Percentiles rank a stretch among this genome's conserved stretches.
Conservation (phyloP, 2,329 filamentous ascomycete species). For the Neocucurbitaria cava region DNA sequence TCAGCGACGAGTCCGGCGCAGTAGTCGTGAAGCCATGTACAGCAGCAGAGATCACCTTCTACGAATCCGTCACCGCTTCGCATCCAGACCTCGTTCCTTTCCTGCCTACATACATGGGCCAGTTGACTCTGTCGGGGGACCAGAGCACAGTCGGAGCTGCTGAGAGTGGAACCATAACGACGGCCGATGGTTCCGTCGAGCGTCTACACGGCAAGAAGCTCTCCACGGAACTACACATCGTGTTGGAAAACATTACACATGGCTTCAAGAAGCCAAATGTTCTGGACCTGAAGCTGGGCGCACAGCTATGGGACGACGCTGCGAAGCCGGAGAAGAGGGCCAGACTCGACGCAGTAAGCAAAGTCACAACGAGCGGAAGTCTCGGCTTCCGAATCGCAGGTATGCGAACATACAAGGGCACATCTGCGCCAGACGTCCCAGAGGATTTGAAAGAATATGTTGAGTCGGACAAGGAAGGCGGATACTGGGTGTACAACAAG, state of each 20-base stretch:
- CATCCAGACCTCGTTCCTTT: constrained; percentile 78
- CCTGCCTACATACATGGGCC: constrained; percentile 87
- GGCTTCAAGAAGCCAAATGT: constrained; percentile 88
- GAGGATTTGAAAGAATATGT: constrained; percentile 38
- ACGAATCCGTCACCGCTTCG: constrained; percentile 71
- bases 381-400: constrained; percentile 71
- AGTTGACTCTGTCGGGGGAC: constrained; percentile 64
- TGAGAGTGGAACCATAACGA: constrained; percentile 39
- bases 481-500: constrained; percentile 69
- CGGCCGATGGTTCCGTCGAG: constrained; percentile 34
- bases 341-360: constrained; percentile 65
- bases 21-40: constrained; percentile 96
- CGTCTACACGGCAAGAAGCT: constrained; percentile 68
- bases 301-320: constrained; percentile 81
- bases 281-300: constrained; percentile 89
- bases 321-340: constrained; percentile 65
- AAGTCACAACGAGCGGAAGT: constrained; percentile 64
- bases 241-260: constrained; percentile 81
- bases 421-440: constrained; percentile 23
- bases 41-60: constrained; percentile 84
- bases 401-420: constrained; percentile 65
- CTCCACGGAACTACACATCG: constrained; percentile 78
- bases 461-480: constrained; percentile 55
- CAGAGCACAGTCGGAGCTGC: constrained; percentile 17
- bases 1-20: constrained; percentile 81